Conservation (phyloP, 305 asterid species). For the Solanum aculeatissimum region DNA sequence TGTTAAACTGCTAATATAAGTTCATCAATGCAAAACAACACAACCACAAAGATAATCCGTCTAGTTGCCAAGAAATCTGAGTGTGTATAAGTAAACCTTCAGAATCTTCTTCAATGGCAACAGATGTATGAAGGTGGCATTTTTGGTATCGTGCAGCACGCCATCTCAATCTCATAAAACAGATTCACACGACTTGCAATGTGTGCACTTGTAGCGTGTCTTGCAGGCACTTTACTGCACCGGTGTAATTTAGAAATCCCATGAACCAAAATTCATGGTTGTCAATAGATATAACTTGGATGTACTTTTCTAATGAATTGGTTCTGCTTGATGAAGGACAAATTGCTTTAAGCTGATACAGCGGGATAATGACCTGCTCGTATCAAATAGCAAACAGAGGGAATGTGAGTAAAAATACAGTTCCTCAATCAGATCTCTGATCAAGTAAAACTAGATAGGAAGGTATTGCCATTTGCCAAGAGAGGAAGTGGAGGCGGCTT, state of each 20-base stretch:
- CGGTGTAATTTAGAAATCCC: slow-evolving; percentile 73
- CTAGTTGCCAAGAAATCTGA: not conserved
- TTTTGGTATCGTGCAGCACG: not conserved
- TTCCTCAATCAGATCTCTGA: not conserved
- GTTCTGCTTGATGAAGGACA: slow-evolving; percentile 68
- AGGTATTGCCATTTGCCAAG: not conserved
- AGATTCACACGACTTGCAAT: slow-evolving; percentile 27
- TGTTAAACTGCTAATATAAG: not conserved
- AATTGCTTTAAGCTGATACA: slow-evolving; percentile 86
- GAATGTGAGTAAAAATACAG: not conserved
- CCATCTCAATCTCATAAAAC: not conserved
- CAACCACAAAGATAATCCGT: not conserved
- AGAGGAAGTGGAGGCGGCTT: not conserved
- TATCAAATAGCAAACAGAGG: not conserved
- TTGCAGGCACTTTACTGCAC: slow-evolving; percentile 64
- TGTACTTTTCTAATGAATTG: slow-evolving; percentile 65
- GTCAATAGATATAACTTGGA: slow-evolving; percentile 82
- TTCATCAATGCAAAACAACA: not conserved
- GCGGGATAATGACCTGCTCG: slow-evolving; percentile 76
- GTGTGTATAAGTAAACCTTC: not conserved
- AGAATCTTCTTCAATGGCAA: not conserved
- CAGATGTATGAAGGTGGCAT: not conserved
- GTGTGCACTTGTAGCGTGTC: slow-evolving; percentile 31
- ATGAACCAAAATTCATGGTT: slow-evolving; percentile 76
- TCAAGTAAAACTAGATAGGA: no score